These are phyloP conservation scores for Fraxinus nigra DNA, from an alignment of 305 asterid species.

Conservation along the genomic window DNA sequence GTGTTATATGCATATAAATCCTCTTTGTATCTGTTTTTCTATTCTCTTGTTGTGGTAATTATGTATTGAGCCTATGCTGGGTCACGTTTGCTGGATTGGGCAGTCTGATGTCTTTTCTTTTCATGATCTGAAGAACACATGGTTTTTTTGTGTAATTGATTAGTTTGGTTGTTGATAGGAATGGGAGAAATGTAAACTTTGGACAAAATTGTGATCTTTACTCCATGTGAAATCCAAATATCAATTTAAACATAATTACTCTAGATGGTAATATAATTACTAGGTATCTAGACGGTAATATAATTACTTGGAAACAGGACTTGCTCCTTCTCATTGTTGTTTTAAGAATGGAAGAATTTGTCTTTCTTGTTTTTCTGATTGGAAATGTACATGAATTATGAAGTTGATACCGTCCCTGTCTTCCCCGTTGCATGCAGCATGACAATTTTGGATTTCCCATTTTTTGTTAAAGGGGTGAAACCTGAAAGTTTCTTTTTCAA, in stretches of 20 bases:
- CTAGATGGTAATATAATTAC: background rate
- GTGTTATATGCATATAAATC: background rate
- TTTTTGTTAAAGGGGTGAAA: background rate
- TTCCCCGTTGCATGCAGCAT: background rate
- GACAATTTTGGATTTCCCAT: background rate
- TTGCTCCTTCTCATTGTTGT: background rate
- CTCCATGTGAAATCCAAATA: background rate
- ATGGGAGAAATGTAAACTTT: background rate
- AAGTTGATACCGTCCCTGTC: background rate
- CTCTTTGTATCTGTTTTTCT: background rate
- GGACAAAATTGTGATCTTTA: background rate
- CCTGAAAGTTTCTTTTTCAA: background rate
- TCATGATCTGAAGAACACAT: background rate
- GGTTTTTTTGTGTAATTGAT: background rate
- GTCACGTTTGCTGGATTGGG: background rate
- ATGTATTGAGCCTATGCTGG: background rate
- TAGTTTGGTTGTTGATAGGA: background rate
- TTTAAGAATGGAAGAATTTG: background rate
- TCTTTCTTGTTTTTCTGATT: background rate
- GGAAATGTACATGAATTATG: background rate
- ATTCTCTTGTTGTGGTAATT: background rate
- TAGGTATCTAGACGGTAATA: background rate
- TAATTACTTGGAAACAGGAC: background rate
- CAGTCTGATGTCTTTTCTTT: constrained; percentile 12
- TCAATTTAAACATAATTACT: background rate